Conservation (phyloP, 2,329 filamentous ascomycete genomes). For the Fusarium sp. region DNA sequence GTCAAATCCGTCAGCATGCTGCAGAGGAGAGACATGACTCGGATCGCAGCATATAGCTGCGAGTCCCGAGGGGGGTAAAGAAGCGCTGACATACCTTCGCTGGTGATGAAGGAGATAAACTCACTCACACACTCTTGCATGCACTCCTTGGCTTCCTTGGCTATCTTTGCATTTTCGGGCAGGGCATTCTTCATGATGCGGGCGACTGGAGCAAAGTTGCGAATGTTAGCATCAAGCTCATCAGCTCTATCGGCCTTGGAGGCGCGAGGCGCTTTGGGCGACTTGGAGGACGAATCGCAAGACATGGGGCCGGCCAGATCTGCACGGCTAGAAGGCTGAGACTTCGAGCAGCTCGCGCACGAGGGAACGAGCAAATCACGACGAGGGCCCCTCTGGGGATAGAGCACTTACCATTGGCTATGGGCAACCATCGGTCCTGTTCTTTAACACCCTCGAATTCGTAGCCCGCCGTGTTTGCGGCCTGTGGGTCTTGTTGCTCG, state of each 20-base stretch:
- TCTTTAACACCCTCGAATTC: conserved; percentile 98
- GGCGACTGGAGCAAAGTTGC: conserved; percentile 94
- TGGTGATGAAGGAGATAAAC: conserved; percentile 99
- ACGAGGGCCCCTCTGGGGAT: conserved; percentile 40
- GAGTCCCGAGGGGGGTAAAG: conserved; percentile 7
- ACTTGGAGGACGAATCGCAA: conserved; percentile 65
- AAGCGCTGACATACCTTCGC: conserved; percentile 78
- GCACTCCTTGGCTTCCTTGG: conserved; percentile 98
- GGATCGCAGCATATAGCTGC: conserved; percentile 11
- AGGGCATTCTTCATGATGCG: conserved; percentile 99
- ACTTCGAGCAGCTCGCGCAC: conserved; percentile 40
- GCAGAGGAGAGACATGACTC: conserved; percentile 31
- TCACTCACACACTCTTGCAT: conserved; percentile 99
- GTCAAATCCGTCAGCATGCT: conserved; percentile 30
- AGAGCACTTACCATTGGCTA: conserved; percentile 95
- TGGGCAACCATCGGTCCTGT: conserved; percentile 99
- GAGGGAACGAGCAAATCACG: conserved; percentile 54
- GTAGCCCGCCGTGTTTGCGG: conserved; percentile 75
- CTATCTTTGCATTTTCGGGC: conserved; percentile 98
- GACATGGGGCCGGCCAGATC: conserved; percentile 65
- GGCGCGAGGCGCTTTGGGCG: conserved; percentile 59
- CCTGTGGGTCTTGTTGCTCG: conserved; percentile 82
- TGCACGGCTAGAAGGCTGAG: conserved; percentile 47
- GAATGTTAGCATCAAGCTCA: conserved; percentile 88
- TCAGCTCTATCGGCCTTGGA: conserved; percentile 62